Evolutionary conservation across 768 basidiomycete genomes (phyloP).

Genomic region (Hirschioporus abietinus): DNA sequence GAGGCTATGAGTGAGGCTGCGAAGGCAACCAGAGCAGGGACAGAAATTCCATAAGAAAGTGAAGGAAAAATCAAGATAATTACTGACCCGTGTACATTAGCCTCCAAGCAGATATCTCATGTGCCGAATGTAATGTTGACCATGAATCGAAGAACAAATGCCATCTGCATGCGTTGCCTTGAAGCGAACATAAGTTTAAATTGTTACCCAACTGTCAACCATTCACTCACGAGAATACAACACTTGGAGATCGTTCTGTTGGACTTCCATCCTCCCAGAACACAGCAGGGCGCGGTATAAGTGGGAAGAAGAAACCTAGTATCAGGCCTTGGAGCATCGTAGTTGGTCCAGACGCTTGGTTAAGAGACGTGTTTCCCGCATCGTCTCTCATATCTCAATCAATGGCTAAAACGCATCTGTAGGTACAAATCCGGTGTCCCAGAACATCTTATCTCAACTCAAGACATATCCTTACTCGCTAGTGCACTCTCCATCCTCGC

Average conservation of each 20-base stretch:
- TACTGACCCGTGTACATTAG: neutral
- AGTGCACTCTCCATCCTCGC: no score
- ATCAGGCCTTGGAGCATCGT: slow-evolving; percentile 79
- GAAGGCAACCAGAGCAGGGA: slow-evolving; percentile 43
- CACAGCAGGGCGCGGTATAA: slow-evolving; percentile 73
- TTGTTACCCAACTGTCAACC: slow-evolving; percentile 7
- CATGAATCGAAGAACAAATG: slow-evolving; percentile 79
- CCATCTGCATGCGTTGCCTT: slow-evolving; percentile 73
- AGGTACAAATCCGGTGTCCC: no score
- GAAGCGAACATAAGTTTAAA: slow-evolving; percentile 8
- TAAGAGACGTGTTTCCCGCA: slow-evolving; percentile 51
- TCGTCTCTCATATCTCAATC: no score
- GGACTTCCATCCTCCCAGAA: slow-evolving; percentile 77
- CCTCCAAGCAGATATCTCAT: slow-evolving; percentile 65
- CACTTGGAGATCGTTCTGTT: slow-evolving; percentile 50
- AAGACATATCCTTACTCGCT: no score
- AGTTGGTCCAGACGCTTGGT: slow-evolving; percentile 49
- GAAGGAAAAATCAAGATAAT: neutral
- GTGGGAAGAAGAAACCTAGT: slow-evolving; percentile 90
- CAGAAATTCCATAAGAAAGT: slow-evolving; percentile 28
- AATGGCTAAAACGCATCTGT: no score
- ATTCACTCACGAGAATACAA: slow-evolving; percentile 73
- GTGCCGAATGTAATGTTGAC: slow-evolving; percentile 80
- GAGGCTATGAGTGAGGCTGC: slow-evolving; percentile 51
- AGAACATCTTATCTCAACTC: no score